These are phyloP conservation scores for Lentinula lateritia DNA, from an alignment of 768 basidiomycete species.

Conservation along the genomic window DNA sequence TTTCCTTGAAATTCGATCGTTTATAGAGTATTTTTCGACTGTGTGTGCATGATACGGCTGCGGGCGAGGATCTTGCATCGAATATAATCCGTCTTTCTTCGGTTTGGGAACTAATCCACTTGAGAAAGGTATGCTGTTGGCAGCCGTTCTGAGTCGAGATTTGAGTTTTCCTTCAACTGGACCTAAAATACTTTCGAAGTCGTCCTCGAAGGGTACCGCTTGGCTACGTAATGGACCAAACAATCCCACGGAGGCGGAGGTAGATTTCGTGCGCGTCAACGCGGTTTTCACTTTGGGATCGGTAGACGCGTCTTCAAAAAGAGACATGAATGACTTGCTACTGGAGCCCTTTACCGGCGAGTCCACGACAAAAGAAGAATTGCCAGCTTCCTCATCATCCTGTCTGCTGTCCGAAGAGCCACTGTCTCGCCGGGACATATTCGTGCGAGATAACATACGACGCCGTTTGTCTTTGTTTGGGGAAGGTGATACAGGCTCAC, in stretches of 20 bases:
- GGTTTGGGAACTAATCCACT: conserved; percentile 6
- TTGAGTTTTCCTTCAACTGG: neutral
- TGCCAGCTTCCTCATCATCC: conserved; percentile 22
- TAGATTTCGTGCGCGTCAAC: conserved; percentile 2
- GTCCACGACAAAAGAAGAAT: conserved; percentile 57
- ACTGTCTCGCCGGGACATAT: conserved; percentile 25
- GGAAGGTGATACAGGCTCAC: conserved; percentile 79
- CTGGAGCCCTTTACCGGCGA: conserved; percentile 63
- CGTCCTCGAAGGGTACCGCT: conserved; percentile 1
- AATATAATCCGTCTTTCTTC: conserved; percentile 10
- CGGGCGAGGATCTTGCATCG: neutral
- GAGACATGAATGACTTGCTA: conserved; percentile 56
- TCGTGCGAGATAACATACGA: conserved; percentile 41
- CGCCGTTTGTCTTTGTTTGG: conserved; percentile 73
- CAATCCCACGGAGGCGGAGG: conserved; percentile 9
- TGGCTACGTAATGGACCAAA: neutral
- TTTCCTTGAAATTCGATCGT: conserved; percentile 32
- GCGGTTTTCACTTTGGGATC: conserved; percentile 4
- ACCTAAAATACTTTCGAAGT: conserved; percentile 5
- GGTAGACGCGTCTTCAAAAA: conserved; percentile 51
- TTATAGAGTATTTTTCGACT: neutral
- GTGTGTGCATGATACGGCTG: neutral
- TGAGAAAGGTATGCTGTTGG: conserved; percentile 4
- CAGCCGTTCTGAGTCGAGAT: conserved; percentile 4
- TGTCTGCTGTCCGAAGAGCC: conserved; percentile 28